Evolutionary conservation across 2,329 filamentous ascomycete genomes (phyloP).

Genomic region (Botryotinia convoluta): DNA sequence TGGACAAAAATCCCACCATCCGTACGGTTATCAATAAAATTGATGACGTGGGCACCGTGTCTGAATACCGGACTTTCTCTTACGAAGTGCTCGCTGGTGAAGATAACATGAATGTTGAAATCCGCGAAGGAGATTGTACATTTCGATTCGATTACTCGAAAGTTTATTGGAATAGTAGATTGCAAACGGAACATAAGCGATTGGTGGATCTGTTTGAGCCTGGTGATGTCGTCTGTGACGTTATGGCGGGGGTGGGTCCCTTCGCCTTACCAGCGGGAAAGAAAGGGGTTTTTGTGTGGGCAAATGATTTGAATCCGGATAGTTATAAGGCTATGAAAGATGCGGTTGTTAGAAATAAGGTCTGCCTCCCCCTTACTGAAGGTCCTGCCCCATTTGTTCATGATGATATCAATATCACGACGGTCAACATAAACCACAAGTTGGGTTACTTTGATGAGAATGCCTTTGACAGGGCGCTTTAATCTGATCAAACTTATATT

Average conservation of each 20-base stretch:
- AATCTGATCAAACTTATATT: slow-evolving; percentile 19
- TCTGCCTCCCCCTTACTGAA: slow-evolving; percentile 39
- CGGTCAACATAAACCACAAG: slow-evolving; percentile 28
- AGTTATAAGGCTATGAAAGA: slow-evolving; percentile 71
- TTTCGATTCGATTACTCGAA: slow-evolving; percentile 94
- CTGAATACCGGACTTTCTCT: slow-evolving; percentile 84
- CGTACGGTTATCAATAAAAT: slow-evolving; percentile 95
- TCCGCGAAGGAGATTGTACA: slow-evolving; percentile 78
- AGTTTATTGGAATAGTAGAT: slow-evolving; percentile 96
- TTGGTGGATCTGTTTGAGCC: slow-evolving; percentile 73
- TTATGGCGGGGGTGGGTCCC: slow-evolving; percentile 96
- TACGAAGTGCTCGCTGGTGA: slow-evolving; percentile 87
- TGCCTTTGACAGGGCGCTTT: slow-evolving; percentile 27
- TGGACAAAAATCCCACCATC: slow-evolving; percentile 83
- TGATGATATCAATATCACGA: slow-evolving; percentile 30
- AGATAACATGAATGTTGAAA: slow-evolving; percentile 78
- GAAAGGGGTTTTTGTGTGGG: slow-evolving; percentile 89
- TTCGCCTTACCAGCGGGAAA: slow-evolving; percentile 91
- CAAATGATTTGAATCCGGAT: slow-evolving; percentile 94
- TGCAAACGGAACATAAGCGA: slow-evolving; percentile 84
- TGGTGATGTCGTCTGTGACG: slow-evolving; percentile 88
- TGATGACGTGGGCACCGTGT: slow-evolving; percentile 81
- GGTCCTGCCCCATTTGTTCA: not conserved
- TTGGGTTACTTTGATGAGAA: slow-evolving; percentile 24
- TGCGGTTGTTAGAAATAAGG: slow-evolving; percentile 77